Evolutionary conservation across 495 filamentous ascomycete species (phyloP), one percentile per base, ranked within the genome.

Genomic region (Hypoxylon crocopeplum): DNA sequence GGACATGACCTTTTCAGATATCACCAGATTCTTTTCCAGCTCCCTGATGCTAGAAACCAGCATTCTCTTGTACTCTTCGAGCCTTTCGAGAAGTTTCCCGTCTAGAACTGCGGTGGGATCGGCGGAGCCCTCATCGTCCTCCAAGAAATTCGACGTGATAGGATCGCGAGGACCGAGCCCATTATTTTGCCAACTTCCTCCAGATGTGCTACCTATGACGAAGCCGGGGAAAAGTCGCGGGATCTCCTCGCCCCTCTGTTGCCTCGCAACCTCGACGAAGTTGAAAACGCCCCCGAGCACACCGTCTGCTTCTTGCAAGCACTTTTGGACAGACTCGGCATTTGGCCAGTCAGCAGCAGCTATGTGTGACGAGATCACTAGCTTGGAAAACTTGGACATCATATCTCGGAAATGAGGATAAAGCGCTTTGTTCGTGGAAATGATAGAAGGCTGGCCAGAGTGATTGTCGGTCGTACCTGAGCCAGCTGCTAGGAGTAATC

Each of bases 331-430:
- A 1, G 93, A 95, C 69, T 98, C 94, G 27, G 83, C 78, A 54
- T 83, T 85, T 16, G 92, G 91, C 85, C 89, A 97, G 71, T 98
- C 94, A 22, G 93, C 88, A 17, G 93, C 90, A 29, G 94, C 94
- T 68, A 98, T 96, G 71, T 98, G 94, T n/a, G 94, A 97, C 16
- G 93, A 98, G 27, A 98, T 84, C 17, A 98, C 95, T 30, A 98
- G 80, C 72, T 98, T 98, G 30, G 95, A 98, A 74, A 98, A 98
- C 63, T 94, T 90, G 4, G 94, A 98, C 94, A 98, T 98, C 88
- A 97, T 97, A 69, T 97, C 95, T 44, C 95, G 84, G 74, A 97
- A 98, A 75, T 98, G 92, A 22, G 95, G 94, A 66, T 98, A 97
- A 36, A 98, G 79, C 1, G 90, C 87, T 74, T 96, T 96, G 74